phyloP scores from a whole-genome alignment of 371 early-diverging fungal species.

The Rhizopus arrhizus region DNA sequence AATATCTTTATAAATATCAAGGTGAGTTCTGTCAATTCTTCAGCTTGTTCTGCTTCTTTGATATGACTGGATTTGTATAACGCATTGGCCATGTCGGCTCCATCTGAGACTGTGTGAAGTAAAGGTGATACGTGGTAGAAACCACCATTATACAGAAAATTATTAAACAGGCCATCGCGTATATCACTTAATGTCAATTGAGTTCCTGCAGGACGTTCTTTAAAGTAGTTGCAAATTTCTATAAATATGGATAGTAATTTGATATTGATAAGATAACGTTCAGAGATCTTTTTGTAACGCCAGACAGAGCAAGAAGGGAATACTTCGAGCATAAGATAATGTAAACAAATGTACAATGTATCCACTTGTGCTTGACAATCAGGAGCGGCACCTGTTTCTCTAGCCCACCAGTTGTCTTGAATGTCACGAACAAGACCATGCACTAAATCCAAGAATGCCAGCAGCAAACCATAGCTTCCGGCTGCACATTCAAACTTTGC shows the following conservation, averaged over 20 bases:
- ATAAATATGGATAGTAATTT: constrained; percentile 43
- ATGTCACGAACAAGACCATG: constrained; percentile 41
- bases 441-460: constrained; percentile 47
- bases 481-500: constrained; percentile 32
- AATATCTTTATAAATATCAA: constrained; percentile 40
- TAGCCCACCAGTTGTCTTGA: constrained; percentile 42
- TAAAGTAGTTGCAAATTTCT: constrained; percentile 36
- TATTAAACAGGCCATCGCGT: constrained; percentile 35
- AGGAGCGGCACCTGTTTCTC: neutral
- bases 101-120: constrained; percentile 37
- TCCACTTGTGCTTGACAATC: constrained; percentile 30
- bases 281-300: constrained; percentile 45
- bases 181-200: constrained; percentile 23
- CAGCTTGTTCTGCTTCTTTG: constrained; percentile 39
- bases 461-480: constrained; percentile 38
- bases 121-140: constrained; percentile 42
- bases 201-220: neutral
- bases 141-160: constrained; percentile 45
- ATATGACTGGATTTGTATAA: constrained; percentile 28
- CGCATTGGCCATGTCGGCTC: constrained; percentile 35
- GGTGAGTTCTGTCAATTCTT: constrained; percentile 39
- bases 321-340: constrained; percentile 46
- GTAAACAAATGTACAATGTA: constrained; percentile 37
- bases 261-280: constrained; percentile 44
- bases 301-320: constrained; percentile 46